Conservation (phyloP, 2,329 filamentous ascomycete species). For the Davidsoniella neocaledoniae region DNA sequence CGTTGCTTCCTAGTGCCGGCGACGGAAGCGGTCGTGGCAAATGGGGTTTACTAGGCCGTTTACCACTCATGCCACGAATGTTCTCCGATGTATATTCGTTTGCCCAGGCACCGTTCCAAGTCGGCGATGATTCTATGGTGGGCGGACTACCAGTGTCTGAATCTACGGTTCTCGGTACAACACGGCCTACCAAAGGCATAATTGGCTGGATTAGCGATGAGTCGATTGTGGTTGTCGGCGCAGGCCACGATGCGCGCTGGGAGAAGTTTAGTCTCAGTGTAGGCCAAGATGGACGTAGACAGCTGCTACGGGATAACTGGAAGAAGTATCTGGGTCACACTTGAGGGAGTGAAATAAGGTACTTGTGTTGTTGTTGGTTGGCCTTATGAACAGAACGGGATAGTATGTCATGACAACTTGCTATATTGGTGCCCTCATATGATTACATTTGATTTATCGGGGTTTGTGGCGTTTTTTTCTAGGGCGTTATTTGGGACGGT, state of each 20-base stretch:
- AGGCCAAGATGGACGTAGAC: slow-evolving; percentile 48
- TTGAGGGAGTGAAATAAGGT: slow-evolving; percentile 14
- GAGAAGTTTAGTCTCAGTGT: slow-evolving; percentile 67
- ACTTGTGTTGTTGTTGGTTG: neutral
- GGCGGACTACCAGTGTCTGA: slow-evolving; percentile 28
- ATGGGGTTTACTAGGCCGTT: slow-evolving; percentile 70
- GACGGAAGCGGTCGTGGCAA: slow-evolving; percentile 44
- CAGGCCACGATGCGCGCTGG: slow-evolving; percentile 68
- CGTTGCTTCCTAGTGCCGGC: slow-evolving; percentile 19
- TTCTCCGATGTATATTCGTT: slow-evolving; percentile 88
- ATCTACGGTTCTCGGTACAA: slow-evolving; percentile 30
- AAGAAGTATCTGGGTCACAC: slow-evolving; percentile 50
- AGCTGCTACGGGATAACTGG: slow-evolving; percentile 61
- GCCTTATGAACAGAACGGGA: neutral
- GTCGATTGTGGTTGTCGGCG: slow-evolving; percentile 59
- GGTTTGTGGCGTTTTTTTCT: too few species aligned
- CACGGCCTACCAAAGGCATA: slow-evolving; percentile 58
- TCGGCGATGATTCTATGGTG: slow-evolving; percentile 52
- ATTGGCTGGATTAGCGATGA: slow-evolving; percentile 70
- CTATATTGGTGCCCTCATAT: too few species aligned
- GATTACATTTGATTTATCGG: too few species aligned
- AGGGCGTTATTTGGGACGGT: too few species aligned
- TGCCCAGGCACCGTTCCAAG: slow-evolving; percentile 63
- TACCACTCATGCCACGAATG: slow-evolving; percentile 69
- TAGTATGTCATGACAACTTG: slow-evolving; percentile 4